Percentiles rank a stretch among this genome's conserved stretches.
Evolutionary conservation across 1,284 basidiomycete genomes (phyloP).

Genomic region (Coriolopsis trogii): DNA sequence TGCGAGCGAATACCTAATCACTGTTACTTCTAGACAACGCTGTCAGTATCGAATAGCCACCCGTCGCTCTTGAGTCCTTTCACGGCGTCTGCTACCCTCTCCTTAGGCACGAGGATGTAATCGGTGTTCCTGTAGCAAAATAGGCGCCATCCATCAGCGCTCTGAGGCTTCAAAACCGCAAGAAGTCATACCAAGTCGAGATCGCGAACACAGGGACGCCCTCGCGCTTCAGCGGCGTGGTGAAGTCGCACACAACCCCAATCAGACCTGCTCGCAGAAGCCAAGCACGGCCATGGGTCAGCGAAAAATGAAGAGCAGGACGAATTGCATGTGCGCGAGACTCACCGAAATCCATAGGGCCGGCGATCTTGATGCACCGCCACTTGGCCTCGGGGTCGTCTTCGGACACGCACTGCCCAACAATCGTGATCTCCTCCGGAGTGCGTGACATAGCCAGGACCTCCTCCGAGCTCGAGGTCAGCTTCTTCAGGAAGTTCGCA

Average conservation of each 20-base stretch:
- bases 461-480: conserved; percentile 4
- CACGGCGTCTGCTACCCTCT: conserved; percentile 44
- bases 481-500: neutral
- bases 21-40: too few species aligned
- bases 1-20: too few species aligned
- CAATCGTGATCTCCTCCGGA: conserved; percentile 61
- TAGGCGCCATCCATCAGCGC: neutral
- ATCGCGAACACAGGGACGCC: conserved; percentile 62
- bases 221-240: conserved; percentile 56
- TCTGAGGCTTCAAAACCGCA: neutral
- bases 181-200: conserved; percentile 67
- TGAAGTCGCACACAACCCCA: conserved; percentile 60
- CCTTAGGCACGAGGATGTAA: conserved; percentile 56
- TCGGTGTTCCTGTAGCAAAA: conserved; percentile 57
- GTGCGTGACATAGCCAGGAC: conserved; percentile 66
- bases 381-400: conserved; percentile 43
- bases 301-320: too few species aligned
- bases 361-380: conserved; percentile 64
- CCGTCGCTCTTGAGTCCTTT: conserved; percentile 47
- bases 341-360: conserved; percentile 69
- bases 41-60: conserved; percentile 44
- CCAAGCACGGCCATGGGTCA: neutral
- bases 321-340: neutral
- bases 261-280: too few species aligned
- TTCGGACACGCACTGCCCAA: conserved; percentile 42